Evolutionary conservation across 2,329 filamentous ascomycete genomes (phyloP), one percentile per base, ranked within the genome.

Genomic region (Clonostachys rosea): DNA sequence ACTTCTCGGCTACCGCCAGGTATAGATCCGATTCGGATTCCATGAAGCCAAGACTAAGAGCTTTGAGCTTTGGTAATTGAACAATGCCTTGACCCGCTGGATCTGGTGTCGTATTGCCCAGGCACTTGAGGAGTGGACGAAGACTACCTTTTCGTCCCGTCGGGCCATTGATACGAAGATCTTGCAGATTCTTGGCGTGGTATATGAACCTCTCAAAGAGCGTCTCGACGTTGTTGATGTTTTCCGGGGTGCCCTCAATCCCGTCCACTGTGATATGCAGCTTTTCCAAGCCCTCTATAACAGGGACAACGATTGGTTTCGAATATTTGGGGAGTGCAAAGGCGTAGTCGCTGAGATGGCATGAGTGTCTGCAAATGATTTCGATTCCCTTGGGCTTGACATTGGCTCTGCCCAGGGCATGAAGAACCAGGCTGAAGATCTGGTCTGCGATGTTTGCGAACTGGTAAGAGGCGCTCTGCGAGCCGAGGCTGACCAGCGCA

Each of bases 101-200:
- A 33, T 39, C 24, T 9, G 42, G 30, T n/a, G 3, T 34, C 18
- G 9, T 40, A 12, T 46, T 44, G 5, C 56, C 61, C 10, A 75
- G 56, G 71, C 64, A 79, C 12, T 54, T 30, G 4, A 79, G 47
- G 11, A 78, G 1, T 58, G 53, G 0, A 58, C 52, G 3, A 57
- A 47, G 4, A 54, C 47, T 5, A 47, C 16, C 5, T 47, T 16
- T 0, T 48, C 18, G 8, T 34, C 44, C 14, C 51, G 43, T 1
- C 48, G 24, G 44, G 16, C 54, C 53, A 53, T 83, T 83, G 40
- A 83, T 56, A 4, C 80, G 71, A 6, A 84, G 63, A 53, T 79
- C 73, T 33, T 67, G 66, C 6, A 84, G 50, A 16, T 75, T 74
- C 5, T 60, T 50, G 34, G 55, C 47, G 14, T 53, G 46, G n/a